These are phyloP conservation scores for Saccharomyces hybrid DNA, from an alignment of 1,139 yeast genomes.

Conservation along the genomic window DNA sequence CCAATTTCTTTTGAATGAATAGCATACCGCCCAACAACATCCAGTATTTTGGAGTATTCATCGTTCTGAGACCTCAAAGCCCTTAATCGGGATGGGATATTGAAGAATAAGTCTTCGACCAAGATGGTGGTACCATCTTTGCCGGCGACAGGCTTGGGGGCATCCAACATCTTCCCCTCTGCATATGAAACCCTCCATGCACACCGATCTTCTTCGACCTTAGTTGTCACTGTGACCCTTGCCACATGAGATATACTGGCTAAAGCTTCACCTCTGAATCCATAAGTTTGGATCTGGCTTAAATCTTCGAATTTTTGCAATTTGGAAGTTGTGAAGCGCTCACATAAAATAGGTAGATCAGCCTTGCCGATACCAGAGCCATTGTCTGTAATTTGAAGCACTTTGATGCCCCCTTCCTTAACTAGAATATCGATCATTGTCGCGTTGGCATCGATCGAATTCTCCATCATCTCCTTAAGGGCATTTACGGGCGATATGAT, in stretches of 20 bases:
- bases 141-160: slow-evolving; percentile 78
- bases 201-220: slow-evolving; percentile 49
- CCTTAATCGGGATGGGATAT: slow-evolving; percentile 69
- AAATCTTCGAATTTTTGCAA: slow-evolving; percentile 46
- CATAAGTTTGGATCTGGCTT: slow-evolving; percentile 47
- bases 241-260: slow-evolving; percentile 61
- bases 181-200: slow-evolving; percentile 62
- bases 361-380: slow-evolving; percentile 63
- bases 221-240: slow-evolving; percentile 70
- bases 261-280: slow-evolving; percentile 79
- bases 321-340: slow-evolving; percentile 70
- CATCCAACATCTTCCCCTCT: slow-evolving; percentile 50
- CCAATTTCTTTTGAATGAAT: slow-evolving; percentile 65
- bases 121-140: slow-evolving; percentile 75
- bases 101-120: slow-evolving; percentile 86
- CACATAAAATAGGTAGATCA: slow-evolving; percentile 55
- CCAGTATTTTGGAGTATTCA: slow-evolving; percentile 69
- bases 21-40: slow-evolving; percentile 78
- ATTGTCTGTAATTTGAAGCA: slow-evolving; percentile 63
- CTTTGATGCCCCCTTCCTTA: slow-evolving; percentile 56
- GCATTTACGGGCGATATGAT: slow-evolving; percentile 89
- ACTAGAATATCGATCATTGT: slow-evolving; percentile 53
- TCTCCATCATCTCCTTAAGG: slow-evolving; percentile 68
- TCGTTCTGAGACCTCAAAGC: slow-evolving; percentile 62
- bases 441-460: slow-evolving; percentile 70